Evolutionary conservation across 2,329 filamentous ascomycete genomes (phyloP).

Genomic region (Botrytis squamosa): DNA sequence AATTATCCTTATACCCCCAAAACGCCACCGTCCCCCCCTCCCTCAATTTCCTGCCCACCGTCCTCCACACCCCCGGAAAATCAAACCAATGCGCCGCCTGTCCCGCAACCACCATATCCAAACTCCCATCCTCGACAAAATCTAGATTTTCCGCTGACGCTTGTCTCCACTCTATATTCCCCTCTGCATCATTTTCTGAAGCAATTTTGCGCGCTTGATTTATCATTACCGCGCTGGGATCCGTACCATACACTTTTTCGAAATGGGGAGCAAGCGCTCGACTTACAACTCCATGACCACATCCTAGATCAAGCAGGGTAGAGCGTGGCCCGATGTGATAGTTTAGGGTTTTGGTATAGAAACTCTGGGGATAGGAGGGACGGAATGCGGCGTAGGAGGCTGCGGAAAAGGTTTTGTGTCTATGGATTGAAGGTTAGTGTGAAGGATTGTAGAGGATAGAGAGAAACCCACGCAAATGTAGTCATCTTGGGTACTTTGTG

Average conservation of each 20-base stretch:
- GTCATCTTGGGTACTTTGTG: constrained; percentile 42
- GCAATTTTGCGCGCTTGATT: constrained; percentile 44
- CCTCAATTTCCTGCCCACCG: constrained; percentile 53
- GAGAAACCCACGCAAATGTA: constrained; percentile 47
- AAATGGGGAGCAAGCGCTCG: constrained; percentile 55
- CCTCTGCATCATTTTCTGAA: constrained; percentile 10
- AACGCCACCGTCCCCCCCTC: constrained; percentile 59
- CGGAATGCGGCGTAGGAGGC: constrained; percentile 59
- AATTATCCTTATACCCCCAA: constrained; percentile 65
- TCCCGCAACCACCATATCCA: constrained; percentile 52
- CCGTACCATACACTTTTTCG: constrained; percentile 50
- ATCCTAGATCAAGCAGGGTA: constrained; percentile 58
- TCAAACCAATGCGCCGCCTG: constrained; percentile 70
- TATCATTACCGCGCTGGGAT: constrained; percentile 59
- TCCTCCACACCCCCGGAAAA: constrained; percentile 53
- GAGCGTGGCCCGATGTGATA: constrained; percentile 49
- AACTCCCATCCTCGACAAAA: constrained; percentile 48
- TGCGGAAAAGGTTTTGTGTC: constrained; percentile 54
- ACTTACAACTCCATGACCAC: constrained; percentile 59
- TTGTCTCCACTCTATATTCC: constrained; percentile 50
- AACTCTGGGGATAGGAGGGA: constrained; percentile 55
- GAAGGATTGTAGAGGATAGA: constrained; percentile 14
- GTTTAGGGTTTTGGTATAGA: constrained; percentile 54
- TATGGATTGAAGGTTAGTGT: constrained; percentile 40
- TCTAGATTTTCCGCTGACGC: constrained; percentile 54